Evolutionary conservation across 2,329 filamentous ascomycete genomes (phyloP), one percentile per base, ranked within the genome.

Genomic region (Calonectria hawksworthii): DNA sequence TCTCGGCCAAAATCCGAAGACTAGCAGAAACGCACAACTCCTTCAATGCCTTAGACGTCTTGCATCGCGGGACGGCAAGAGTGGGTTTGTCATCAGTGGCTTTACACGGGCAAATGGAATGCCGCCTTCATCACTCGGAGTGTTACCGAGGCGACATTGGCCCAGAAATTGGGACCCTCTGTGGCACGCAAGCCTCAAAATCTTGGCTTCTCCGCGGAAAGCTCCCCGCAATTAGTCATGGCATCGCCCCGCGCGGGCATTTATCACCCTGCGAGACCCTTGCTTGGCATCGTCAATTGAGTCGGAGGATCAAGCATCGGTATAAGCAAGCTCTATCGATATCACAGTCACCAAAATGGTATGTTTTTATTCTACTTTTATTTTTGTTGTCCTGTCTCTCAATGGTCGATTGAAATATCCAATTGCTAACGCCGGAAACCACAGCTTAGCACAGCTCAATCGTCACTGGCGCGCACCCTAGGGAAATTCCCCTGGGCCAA

Each of bases 401-500:
- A 8, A 26, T 26, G 14, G 11, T 65, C 26, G 50, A 65, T 50
- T 34, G 38, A 32, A 28, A 6, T 1, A 0, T 10, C 0, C 3
- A 2, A 47, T 44, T 13, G 28, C 41, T 44, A 34, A 63, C 14
- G 6, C 21, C 14, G 26, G 10, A 65, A 32, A 11, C 28, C 16
- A 13, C 23, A 59, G 34, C 61, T 69, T 14, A 38, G 38, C 41
- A 47, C 67, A 21, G 41, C 54, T 59, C 66, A 52, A 36, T 18
- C 52, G 23, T 56, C 52, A 13, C 54, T 69, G 16, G 54, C 32
- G 14, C 32, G 51, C 18, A 47, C 44, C 36, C 51, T 63, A 21
- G 54, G 56, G 26, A 63, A 34, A 21, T 41, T 69, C 67, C 80
- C 81, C 52, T 84, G 83, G 83, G 65, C 76, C 11, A 80, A 93